These are phyloP conservation scores for Morella rubra DNA, from an alignment of 306 rosid species.

Conservation along the genomic window DNA sequence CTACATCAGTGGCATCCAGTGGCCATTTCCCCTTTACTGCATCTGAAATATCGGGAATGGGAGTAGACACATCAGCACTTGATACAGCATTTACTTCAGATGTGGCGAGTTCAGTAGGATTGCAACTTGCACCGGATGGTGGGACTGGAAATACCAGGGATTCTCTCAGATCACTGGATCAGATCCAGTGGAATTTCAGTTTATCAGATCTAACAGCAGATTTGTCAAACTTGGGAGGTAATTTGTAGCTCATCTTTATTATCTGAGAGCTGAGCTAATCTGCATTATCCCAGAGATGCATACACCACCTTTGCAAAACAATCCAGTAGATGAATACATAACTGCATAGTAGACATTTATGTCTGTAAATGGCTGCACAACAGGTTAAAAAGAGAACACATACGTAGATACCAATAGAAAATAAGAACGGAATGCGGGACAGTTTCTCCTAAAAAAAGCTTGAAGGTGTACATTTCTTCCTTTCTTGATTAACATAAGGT, in stretches of 20 bases:
- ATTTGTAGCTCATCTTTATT: constrained; percentile 25
- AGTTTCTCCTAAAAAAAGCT: constrained; percentile 4
- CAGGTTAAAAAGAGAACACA: not conserved
- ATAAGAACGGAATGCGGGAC: not conserved
- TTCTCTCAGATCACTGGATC: constrained; percentile 70
- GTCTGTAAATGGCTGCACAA: not conserved
- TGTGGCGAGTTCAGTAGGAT: constrained; percentile 73
- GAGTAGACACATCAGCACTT: constrained; percentile 71
- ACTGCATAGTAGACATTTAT: not conserved
- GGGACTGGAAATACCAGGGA: constrained; percentile 72
- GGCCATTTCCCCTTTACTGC: constrained; percentile 97
- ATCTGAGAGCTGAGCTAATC: not conserved
- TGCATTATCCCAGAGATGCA: too few relatives aligned
- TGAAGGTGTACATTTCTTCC: constrained; percentile 8
- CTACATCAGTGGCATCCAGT: constrained; percentile 92
- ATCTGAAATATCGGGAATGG: constrained; percentile 94
- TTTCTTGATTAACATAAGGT: not conserved
- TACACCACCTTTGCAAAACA: not conserved
- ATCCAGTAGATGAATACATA: not conserved
- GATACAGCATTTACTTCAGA: constrained; percentile 91
- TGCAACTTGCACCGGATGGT: constrained; percentile 87
- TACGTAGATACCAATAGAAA: not conserved
- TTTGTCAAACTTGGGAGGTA: constrained; percentile 92
- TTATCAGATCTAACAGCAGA: constrained; percentile 88
- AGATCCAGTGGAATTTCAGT: constrained; percentile 92